phyloP scores from a whole-genome alignment of 192 early-diverging fungal species.

The Rhizophagus prolifer region DNA sequence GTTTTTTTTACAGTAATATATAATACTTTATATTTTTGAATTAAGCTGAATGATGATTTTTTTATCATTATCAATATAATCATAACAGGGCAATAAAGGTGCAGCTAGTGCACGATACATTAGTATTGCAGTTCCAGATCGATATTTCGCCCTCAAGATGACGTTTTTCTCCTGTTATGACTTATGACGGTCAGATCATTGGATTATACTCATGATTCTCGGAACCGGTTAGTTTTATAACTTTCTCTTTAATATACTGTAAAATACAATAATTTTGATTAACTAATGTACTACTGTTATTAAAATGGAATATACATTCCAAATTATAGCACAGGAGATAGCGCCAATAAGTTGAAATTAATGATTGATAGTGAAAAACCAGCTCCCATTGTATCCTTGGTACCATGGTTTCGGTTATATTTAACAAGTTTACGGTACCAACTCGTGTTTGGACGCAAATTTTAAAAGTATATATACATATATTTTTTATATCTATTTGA shows the following conservation, averaged over 20 bases:
- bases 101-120: constrained; percentile 98
- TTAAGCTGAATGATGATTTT: background rate
- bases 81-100: constrained; percentile 79
- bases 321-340: constrained; percentile 85
- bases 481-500: background rate
- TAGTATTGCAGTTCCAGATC: constrained; percentile 73
- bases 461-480: constrained; percentile 46
- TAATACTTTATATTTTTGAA: background rate
- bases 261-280: no score
- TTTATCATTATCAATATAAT: background rate
- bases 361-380: constrained; percentile 75
- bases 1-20: no score
- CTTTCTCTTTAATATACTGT: background rate
- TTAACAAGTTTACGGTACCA: no score
- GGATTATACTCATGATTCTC: constrained; percentile 94
- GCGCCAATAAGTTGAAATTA: constrained; percentile 85
- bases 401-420: no score
- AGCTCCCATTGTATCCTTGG: no score
- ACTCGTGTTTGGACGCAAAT: constrained; percentile 77
- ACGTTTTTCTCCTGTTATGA: constrained; percentile 84
- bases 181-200: constrained; percentile 83
- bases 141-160: constrained; percentile 91
- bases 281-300: no score
- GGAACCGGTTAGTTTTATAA: constrained; percentile 68
- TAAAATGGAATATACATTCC: constrained; percentile 78